These are phyloP conservation scores for Anthracocystis panici-leucophaei DNA, from an alignment of 1,284 basidiomycete species.

Conservation along the genomic window DNA sequence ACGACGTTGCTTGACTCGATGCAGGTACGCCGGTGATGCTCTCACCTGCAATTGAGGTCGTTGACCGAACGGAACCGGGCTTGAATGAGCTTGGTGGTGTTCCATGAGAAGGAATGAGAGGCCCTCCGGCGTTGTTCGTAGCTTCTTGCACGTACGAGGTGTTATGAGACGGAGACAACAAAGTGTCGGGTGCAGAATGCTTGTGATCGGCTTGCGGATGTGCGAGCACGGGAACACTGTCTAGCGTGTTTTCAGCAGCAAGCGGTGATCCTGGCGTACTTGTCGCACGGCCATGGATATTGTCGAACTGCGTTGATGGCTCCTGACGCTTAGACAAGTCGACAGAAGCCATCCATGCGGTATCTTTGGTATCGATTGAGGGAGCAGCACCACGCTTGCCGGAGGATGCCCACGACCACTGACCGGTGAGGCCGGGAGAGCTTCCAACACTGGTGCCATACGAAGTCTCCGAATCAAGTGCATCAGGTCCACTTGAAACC, in stretches of 20 bases:
- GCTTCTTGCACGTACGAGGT: background rate
- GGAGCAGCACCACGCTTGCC: conserved; percentile 14
- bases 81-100: background rate
- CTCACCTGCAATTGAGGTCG: conserved; percentile 3
- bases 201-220: conserved; percentile 4
- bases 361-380: conserved; percentile 15
- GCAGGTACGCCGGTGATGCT: conserved; percentile 9
- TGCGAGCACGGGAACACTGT: conserved; percentile 1
- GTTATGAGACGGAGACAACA: conserved; percentile 6
- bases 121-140: background rate
- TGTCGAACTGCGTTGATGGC: background rate
- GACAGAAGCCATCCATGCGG: conserved; percentile 18
- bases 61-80: background rate
- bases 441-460: conserved; percentile 47
- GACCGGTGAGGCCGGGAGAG: conserved; percentile 27
- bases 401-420: conserved; percentile 15
- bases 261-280: conserved; percentile 21
- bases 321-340: conserved; percentile 4
- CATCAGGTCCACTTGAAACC: conserved; percentile 26
- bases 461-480: conserved; percentile 45
- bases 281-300: background rate
- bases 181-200: conserved; percentile 16
- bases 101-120: background rate
- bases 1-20: background rate
- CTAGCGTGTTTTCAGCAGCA: conserved; percentile 13